Evolutionary conservation across 129 eudicot species (phyloP).

Genomic region (Calendula officinalis): DNA sequence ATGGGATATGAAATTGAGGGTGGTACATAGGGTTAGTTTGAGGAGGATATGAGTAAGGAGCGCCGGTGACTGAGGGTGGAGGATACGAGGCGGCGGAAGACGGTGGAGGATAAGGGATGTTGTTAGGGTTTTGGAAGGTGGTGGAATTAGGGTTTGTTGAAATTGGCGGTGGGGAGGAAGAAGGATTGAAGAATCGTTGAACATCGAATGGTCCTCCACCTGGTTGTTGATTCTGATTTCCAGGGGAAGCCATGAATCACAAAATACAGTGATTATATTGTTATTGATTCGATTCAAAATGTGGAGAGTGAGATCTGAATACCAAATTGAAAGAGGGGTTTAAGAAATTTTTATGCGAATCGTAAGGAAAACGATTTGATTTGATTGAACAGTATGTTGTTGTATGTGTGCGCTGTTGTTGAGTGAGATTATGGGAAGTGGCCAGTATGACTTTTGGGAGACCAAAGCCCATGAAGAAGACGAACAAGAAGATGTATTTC

Average conservation of each 20-base stretch:
- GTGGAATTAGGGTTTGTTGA: conserved; percentile 45
- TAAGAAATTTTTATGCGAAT: conserved; percentile 4
- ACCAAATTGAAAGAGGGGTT: conserved; percentile 13
- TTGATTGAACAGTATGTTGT: background rate
- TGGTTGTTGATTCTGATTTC: conserved; percentile 53
- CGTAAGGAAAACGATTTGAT: conserved; percentile 1
- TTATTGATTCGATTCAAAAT: background rate
- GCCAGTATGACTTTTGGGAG: conserved; percentile 34
- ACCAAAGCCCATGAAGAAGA: conserved; percentile 38
- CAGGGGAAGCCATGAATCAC: conserved; percentile 66
- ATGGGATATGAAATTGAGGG: conserved; percentile 41
- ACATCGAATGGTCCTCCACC: conserved; percentile 75
- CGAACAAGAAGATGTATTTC: background rate
- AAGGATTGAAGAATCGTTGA: conserved; percentile 64
- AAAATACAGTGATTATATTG: background rate
- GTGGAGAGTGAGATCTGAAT: conserved; percentile 25
- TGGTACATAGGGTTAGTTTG: conserved; percentile 51
- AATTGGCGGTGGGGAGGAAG: conserved; percentile 36
- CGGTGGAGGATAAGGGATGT: conserved; percentile 69
- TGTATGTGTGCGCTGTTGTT: background rate
- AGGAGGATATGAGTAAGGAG: conserved; percentile 49
- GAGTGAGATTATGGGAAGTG: conserved; percentile 29
- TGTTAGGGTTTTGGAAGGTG: conserved; percentile 58
- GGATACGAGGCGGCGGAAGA: conserved; percentile 67
- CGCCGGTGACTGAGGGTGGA: conserved; percentile 46